Percentiles rank a stretch among this genome's conserved stretches.
Conservation (phyloP, 306 rosid genomes). For the Cucumis cinereus region DNA sequence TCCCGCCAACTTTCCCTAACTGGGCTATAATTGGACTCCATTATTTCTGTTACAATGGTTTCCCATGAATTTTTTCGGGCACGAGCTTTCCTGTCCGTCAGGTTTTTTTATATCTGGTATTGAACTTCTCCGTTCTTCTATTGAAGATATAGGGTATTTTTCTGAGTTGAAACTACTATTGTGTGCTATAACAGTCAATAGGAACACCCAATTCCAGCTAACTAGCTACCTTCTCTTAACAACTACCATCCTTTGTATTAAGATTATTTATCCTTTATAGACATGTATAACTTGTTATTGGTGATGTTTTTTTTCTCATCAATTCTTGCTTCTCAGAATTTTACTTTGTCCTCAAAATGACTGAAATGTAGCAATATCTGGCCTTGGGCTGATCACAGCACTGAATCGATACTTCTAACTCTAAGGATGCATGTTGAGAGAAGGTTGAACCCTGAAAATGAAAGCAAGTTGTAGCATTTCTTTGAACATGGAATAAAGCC, state of each 20-base stretch:
- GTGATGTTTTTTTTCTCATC: background rate
- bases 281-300: background rate
- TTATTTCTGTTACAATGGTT: background rate
- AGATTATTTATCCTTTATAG: background rate
- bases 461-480: background rate
- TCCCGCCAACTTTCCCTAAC: background rate
- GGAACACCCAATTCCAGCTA: background rate
- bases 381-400: background rate
- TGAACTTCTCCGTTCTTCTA: background rate
- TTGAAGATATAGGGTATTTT: background rate
- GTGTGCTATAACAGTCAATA: background rate
- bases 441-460: background rate
- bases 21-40: background rate
- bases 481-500: background rate
- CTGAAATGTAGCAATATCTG: background rate
- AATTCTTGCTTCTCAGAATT: background rate
- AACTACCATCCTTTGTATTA: background rate
- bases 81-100: background rate
- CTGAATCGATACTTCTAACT: background rate
- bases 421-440: background rate
- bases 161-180: background rate
- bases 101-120: background rate
- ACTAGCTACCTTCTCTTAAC: background rate
- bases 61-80: background rate
- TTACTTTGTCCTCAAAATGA: background rate